These are phyloP conservation scores for Ogataea minuta DNA, from an alignment of 805 yeast species.

Conservation along the genomic window DNA sequence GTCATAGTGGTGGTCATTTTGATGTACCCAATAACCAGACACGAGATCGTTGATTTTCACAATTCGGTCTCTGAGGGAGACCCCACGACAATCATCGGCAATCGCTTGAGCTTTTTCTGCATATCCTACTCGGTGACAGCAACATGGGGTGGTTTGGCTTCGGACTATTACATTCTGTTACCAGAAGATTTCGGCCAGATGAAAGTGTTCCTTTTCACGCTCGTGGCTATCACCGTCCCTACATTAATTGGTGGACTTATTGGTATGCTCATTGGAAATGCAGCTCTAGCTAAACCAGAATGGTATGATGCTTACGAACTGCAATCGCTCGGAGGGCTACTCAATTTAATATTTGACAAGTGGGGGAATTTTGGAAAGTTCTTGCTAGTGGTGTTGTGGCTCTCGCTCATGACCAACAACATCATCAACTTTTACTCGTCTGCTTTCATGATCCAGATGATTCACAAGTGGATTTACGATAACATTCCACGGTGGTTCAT, in stretches of 20 bases:
- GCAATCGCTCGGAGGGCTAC: slow-evolving; percentile 74
- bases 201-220: slow-evolving; percentile 58
- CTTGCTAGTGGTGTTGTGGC: slow-evolving; percentile 62
- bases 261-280: slow-evolving; percentile 69
- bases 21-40: slow-evolving; percentile 60
- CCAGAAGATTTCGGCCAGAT: slow-evolving; percentile 66
- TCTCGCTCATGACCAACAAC: slow-evolving; percentile 79
- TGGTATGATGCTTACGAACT: slow-evolving; percentile 57
- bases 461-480: slow-evolving; percentile 48
- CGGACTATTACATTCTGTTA: slow-evolving; percentile 79
- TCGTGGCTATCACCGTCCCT: slow-evolving; percentile 65
- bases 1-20: slow-evolving; percentile 65
- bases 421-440: slow-evolving; percentile 79
- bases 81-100: slow-evolving; percentile 52
- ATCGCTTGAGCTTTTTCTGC: slow-evolving; percentile 69
- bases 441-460: slow-evolving; percentile 72
- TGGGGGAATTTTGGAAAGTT: slow-evolving; percentile 83
- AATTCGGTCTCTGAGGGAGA: slow-evolving; percentile 38
- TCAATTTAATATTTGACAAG: slow-evolving; percentile 59
- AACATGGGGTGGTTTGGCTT: slow-evolving; percentile 86
- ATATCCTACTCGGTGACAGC: slow-evolving; percentile 75
- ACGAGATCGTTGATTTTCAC: slow-evolving; percentile 37
- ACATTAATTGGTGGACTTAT: slow-evolving; percentile 72
- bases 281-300: slow-evolving; percentile 53
- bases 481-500: slow-evolving; percentile 77